A percentile compares a stretch with the other conserved stretches of the same genome.
Conservation (phyloP, 331 rosid genomes). For the Dryas integrifolia region DNA sequence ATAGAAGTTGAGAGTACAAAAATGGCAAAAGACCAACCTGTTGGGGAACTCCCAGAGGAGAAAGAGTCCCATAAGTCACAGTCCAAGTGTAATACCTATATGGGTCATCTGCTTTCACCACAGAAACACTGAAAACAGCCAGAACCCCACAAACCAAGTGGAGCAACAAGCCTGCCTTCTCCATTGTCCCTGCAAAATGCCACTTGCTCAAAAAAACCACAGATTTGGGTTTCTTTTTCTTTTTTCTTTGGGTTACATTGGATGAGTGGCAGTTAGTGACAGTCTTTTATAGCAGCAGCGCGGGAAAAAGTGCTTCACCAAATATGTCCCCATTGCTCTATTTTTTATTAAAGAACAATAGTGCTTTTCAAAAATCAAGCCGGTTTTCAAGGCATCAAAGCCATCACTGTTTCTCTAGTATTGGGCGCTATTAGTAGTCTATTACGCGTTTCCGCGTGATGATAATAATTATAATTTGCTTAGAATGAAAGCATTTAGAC, state of each 20-base stretch:
- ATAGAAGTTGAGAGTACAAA: constrained; percentile 31
- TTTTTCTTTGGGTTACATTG: not conserved
- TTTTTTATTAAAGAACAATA: not conserved
- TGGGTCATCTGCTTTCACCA: constrained; percentile 74
- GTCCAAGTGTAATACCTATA: constrained; percentile 82
- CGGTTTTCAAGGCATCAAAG: not conserved
- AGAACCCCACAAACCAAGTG: constrained; percentile 39
- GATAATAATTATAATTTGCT: constrained; percentile 30
- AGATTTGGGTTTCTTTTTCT: constrained; percentile 16
- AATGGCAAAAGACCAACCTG: constrained; percentile 55
- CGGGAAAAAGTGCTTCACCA: constrained; percentile 34
- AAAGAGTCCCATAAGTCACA: constrained; percentile 79
- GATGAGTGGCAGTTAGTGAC: constrained; percentile 4
- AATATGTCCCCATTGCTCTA: not conserved
- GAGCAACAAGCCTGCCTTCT: constrained; percentile 37
- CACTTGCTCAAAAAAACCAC: constrained; percentile 14
- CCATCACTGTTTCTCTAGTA: not conserved
- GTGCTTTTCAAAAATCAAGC: not conserved
- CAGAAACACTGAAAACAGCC: constrained; percentile 38
- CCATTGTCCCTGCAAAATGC: constrained; percentile 53
- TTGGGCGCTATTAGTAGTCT: constrained; percentile 21
- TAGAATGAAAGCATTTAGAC: constrained; percentile 36
- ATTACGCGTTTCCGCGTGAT: constrained; percentile 56
- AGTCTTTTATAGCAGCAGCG: constrained; percentile 37
- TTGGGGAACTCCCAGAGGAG: constrained; percentile 77